Conservation (phyloP, 2,329 filamentous ascomycete species). For the Penicillium sp. region DNA sequence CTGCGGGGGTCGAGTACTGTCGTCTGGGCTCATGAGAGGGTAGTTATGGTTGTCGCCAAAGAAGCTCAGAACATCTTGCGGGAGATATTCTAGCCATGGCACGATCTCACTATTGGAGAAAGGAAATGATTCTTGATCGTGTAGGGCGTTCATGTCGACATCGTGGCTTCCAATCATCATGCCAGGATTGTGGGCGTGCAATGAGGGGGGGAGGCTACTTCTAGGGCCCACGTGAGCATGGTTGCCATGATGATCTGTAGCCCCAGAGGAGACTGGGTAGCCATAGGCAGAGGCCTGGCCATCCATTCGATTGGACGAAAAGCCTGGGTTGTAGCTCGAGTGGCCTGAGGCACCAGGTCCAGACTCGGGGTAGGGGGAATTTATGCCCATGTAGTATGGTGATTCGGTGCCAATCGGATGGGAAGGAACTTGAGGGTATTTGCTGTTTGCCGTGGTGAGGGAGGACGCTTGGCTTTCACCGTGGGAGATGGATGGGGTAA, state of each 20-base stretch:
- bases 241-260: conserved; percentile 15
- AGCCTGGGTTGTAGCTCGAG: conserved; percentile 21
- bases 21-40: conserved; percentile 33
- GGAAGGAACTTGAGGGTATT: conserved; percentile 39
- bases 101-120: conserved; percentile 61
- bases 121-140: conserved; percentile 40
- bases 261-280: conserved; percentile 23
- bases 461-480: conserved; percentile 19
- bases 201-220: conserved; percentile 18
- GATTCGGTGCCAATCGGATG: conserved; percentile 39
- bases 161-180: conserved; percentile 78
- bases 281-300: conserved; percentile 22
- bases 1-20: conserved; percentile 24
- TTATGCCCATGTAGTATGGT: conserved; percentile 49
- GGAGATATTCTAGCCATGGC: conserved; percentile 74
- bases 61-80: conserved; percentile 63
- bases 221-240: conserved; percentile 18
- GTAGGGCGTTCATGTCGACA: conserved; percentile 69
- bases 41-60: conserved; percentile 45
- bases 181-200: conserved; percentile 22
- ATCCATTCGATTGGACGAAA: conserved; percentile 23
- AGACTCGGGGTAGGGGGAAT: conserved; percentile 44
- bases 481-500: conserved; percentile 31
- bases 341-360: conserved; percentile 25
- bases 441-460: conserved; percentile 19